Base-by-base conservation (phyloP, 1,284 basidiomycete species). In the Moesziomyces aphidis region DNA sequence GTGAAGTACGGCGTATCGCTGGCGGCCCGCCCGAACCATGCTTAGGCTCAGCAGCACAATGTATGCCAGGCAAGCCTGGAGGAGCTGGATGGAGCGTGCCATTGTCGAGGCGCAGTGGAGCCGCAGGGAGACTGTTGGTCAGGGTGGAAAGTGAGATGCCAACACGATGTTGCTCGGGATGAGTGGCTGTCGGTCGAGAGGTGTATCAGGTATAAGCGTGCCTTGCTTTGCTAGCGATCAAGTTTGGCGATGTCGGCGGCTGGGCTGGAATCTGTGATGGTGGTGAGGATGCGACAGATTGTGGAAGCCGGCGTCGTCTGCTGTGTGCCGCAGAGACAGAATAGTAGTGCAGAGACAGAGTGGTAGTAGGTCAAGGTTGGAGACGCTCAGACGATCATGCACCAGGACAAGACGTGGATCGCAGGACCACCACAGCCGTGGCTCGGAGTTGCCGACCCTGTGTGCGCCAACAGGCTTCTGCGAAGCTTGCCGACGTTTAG, bases 1-100 rank as follows among this genome's bases (percentile, higher is more conserved):
- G 4, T 42, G 19, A 1, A 73, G 64, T 2, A 73, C 42, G 17
- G 42, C 58, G 22, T 73, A 73, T 46, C 65, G 57, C 47, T 73
- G 71, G 23, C 71, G 64, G 28, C 71, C 65, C 3, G 71, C 71
- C 21, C 42, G 17, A 0, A 64, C 70, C 11, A 61, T 3, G 24
- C 48, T 50, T 13, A 54, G n/a, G 44, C 36, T n/a, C 8, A 58
- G 48, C 1, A 71, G 31, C 21, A 42, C 50, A 28, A 52, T 23
- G 19, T 28, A 64, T 1, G 45, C 57, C n/a, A 70, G 21, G 44
- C 61, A 64, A 9, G 57, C 61, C 17, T 60, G 13, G 7, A 71
- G 48, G 26, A 61, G 15, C 22, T 50, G 53, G 31, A 22, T 42
- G 11, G 67, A 22, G n/a, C 54, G 57, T 23, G 67, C 2, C 61